Evolutionary conservation across 139 green algal genomes (phyloP).

Genomic region (Chlorella sorokiniana): DNA sequence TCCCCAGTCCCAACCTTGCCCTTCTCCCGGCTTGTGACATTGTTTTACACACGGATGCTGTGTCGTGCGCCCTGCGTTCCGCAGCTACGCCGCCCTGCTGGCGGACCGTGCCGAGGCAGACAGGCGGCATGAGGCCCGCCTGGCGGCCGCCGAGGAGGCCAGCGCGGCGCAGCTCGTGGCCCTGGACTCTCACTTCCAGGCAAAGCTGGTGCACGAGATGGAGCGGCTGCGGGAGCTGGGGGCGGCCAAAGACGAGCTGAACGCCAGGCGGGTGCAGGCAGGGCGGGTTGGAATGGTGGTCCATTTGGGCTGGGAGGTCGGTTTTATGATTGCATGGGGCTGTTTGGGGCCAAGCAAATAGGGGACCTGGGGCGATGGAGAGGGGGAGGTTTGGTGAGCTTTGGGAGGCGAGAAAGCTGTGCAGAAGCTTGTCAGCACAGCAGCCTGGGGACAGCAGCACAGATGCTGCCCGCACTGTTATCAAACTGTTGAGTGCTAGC

Average conservation of each 20-base stretch:
- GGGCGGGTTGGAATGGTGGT: neutral
- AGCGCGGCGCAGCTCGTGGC: slow-evolving; percentile 50
- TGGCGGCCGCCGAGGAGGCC: slow-evolving; percentile 68
- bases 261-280: neutral
- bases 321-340: too few relatives aligned
- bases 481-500: too few relatives aligned
- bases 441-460: too few relatives aligned
- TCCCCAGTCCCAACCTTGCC: neutral
- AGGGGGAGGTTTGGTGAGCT: too few relatives aligned
- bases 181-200: slow-evolving; percentile 82
- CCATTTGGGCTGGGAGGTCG: neutral
- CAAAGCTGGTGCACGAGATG: slow-evolving; percentile 86
- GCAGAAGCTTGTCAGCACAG: too few relatives aligned
- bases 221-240: slow-evolving; percentile 77
- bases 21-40: neutral
- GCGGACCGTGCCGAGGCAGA: slow-evolving; percentile 84
- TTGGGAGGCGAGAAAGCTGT: too few relatives aligned
- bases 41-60: neutral
- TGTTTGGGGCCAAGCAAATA: too few relatives aligned
- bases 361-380: too few relatives aligned
- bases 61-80: slow-evolving; percentile 22
- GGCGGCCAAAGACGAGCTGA: slow-evolving; percentile 17
- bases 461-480: too few relatives aligned
- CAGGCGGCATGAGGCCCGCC: slow-evolving; percentile 82
- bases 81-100: slow-evolving; percentile 51